Evolutionary conservation across 768 basidiomycete species (phyloP), one percentile per base, ranked within the genome.

Genomic region (Tulasnella sp.): DNA sequence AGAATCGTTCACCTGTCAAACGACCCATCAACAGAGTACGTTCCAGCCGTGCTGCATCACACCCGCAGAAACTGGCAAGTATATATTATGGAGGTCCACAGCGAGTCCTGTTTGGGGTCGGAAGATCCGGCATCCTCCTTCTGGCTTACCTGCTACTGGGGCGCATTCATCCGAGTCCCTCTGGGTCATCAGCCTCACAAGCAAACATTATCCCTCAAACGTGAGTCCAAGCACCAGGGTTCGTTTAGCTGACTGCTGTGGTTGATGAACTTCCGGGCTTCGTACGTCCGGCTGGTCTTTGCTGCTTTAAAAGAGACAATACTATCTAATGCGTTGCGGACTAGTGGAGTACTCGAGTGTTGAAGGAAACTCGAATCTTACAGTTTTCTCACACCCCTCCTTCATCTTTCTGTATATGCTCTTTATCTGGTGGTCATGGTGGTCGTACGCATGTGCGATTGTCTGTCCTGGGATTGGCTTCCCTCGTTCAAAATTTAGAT

Each of bases 191-290:
- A 93, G 93, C 88, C 84, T 96, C 78, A 96, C 94, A 9, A 93
- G 96, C 85, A 94, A 94, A 46, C 96, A 94, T 34, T 95, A 96
- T 85, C 96, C 95, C 44, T 90, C 90, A 6, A 96, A 96, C 84
- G 93, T 96, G 83, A 83, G 87, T 42, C 34, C 12, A 28, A 69
- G 14, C 28, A 69, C 34, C 31, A 14, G 9, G 34, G 64, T n/a
- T 69, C 14, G 28, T 31, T 54, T 54, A 20, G 1, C 22, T 54
- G 3, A n/a, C 50, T 9, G 50, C 24, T 9, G 20, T 54, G 50
- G 50, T 22, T 54, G 50, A 54, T 24, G 22, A 50, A 4, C 9
- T 54, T 20, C 20, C 24, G 5, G 18, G 3, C 24, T 54, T 54
- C 50, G 1, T 24, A 54, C 20, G 22, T n/a, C 50, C 50, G 50